These are phyloP conservation scores for Cordyceps fumosorosea DNA, from an alignment of 2,329 filamentous ascomycete genomes.

Conservation along the genomic window DNA sequence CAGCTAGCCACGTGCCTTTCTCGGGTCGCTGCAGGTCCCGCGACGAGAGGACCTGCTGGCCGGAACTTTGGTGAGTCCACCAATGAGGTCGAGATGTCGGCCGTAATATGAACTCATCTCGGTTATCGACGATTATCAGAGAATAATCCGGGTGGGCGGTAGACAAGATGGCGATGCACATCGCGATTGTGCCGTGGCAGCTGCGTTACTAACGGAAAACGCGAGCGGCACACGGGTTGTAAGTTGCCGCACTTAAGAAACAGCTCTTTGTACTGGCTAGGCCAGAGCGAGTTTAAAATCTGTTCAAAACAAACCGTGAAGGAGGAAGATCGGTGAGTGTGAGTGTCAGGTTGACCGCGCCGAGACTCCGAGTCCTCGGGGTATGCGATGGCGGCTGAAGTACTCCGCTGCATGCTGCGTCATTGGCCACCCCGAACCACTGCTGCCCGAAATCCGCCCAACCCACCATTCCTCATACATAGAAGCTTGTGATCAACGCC, in stretches of 20 bases:
- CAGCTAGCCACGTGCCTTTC: conserved; percentile 60
- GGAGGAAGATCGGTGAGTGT: conserved; percentile 1
- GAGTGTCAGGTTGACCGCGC: neutral
- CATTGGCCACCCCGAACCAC: conserved; percentile 3
- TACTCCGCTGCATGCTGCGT: conserved; percentile 2
- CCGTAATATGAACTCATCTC: conserved; percentile 64
- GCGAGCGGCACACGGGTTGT: neutral
- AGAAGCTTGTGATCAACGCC: neutral
- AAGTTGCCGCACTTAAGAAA: neutral
- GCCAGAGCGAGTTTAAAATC: neutral
- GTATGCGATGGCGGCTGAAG: conserved; percentile 2
- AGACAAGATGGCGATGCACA: conserved; percentile 74
- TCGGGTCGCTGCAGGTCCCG: conserved; percentile 56
- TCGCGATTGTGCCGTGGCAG: conserved; percentile 59
- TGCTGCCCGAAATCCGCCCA: conserved; percentile 9
- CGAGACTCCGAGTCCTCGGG: neutral
- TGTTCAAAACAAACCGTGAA: neutral
- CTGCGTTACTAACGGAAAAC: conserved; percentile 31
- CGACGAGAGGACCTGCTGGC: conserved; percentile 47
- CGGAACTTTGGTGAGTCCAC: conserved; percentile 46
- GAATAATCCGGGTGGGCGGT: conserved; percentile 70
- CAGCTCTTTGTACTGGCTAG: neutral
- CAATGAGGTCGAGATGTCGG: conserved; percentile 59
- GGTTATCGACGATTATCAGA: conserved; percentile 70
- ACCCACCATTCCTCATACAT: neutral